Evolutionary conservation across 1,284 basidiomycete genomes (phyloP), one percentile per base, ranked within the genome.

Genomic region (Moesziomyces sp.): DNA sequence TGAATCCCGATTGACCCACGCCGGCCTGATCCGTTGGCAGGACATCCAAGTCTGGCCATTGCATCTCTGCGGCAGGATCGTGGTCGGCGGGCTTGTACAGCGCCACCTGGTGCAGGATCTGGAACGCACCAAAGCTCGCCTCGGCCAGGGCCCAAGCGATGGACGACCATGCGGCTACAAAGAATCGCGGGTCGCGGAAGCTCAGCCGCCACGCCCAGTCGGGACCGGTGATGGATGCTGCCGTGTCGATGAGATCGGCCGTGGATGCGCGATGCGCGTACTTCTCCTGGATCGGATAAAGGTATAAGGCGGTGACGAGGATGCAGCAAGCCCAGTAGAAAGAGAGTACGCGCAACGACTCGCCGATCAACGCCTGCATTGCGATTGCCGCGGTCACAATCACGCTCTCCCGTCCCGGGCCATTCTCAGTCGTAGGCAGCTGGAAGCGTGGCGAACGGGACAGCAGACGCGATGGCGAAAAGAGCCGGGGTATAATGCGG

Each of bases 311-410:
- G 4, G 71, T 64, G 46, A 74, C 61, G 47, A 75, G 67, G 38
- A 71, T 67, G 55, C 62, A 66, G 47, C 73, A 66, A 5, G 67
- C 59, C 63, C 68, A 66, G 58, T 61, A 75, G 45, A 71, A 70
- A 16, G 72, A 69, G 10, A 74, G 58, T 13, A 74, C 61, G 3
- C 66, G 58, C 43, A 74, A 30, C 6, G 62, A 34, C 45, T 74
- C 66, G 7, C 62, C 62, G 16, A 74, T 59, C 38, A 74, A 40
- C 16, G 65, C 65, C 23, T 74, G 71, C 51, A 74, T 51, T 2
- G 65, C 65, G 28, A 74, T 65, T 1, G 71, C 65, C 5, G 63
- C 54, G 3, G 61, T 65, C 11, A 74, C 57, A 21, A 74, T 57
- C 24, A 56, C 8, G n/a, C 42, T 52, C 16, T 69, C 65, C 10